Evolutionary conservation across 1,284 basidiomycete species (phyloP).

Genomic region (Exobasidium cylindrosporum): DNA sequence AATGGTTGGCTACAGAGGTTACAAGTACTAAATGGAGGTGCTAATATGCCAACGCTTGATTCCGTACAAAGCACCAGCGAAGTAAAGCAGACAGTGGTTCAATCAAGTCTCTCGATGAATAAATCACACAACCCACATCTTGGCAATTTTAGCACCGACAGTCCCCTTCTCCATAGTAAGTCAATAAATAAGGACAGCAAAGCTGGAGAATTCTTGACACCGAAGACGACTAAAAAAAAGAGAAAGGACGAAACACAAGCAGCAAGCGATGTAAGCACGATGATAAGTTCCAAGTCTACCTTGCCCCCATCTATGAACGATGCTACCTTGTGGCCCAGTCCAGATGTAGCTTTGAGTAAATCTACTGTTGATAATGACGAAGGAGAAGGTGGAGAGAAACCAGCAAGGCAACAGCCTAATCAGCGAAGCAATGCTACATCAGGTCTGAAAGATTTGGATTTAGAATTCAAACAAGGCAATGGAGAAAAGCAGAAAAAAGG

Average conservation of each 20-base stretch:
- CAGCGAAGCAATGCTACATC: conserved; percentile 6
- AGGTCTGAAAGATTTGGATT: conserved; percentile 33
- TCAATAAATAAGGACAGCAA: background rate
- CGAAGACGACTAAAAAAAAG: conserved; percentile 18
- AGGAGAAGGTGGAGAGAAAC: background rate
- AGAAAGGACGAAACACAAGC: background rate
- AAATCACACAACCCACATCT: no score
- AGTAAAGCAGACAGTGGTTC: no score
- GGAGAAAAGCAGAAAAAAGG: conserved; percentile 22
- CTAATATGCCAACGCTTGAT: conserved; percentile 9
- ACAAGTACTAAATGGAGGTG: conserved; percentile 47
- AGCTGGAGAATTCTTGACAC: conserved; percentile 12
- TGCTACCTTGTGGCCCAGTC: conserved; percentile 5
- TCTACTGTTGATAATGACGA: background rate
- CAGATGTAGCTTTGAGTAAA: background rate
- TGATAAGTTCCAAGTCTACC: background rate
- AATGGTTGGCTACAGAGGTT: conserved; percentile 43
- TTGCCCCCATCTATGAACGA: background rate
- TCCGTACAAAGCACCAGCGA: background rate
- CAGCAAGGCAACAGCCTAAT: background rate
- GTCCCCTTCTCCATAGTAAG: no score
- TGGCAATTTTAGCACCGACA: background rate
- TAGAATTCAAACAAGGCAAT: conserved; percentile 11
- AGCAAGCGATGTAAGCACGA: no score
- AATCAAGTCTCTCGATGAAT: no score